phyloP scores from a whole-genome alignment of 2,329 filamentous ascomycete genomes.

The Fusarium sp. region DNA sequence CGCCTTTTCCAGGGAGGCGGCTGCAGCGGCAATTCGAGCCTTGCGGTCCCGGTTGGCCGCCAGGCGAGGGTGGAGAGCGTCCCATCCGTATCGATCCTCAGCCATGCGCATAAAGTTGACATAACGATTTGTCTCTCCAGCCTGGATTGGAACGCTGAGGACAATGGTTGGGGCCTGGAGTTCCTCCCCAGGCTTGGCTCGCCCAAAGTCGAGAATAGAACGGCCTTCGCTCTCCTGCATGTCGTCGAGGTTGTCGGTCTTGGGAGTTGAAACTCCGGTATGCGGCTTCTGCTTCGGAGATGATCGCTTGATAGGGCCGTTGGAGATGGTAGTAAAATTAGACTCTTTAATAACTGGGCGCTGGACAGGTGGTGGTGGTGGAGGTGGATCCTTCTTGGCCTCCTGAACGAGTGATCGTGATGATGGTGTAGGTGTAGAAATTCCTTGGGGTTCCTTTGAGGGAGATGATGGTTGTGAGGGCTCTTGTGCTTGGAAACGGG shows the following conservation, averaged over 20 bases:
- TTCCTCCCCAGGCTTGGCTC: constrained; percentile 70
- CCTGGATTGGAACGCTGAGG: constrained; percentile 81
- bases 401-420: constrained; percentile 50
- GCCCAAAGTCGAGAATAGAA: constrained; percentile 73
- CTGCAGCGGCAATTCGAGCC: constrained; percentile 87
- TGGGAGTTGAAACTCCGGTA: constrained; percentile 60
- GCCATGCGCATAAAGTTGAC: constrained; percentile 96
- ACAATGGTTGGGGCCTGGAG: constrained; percentile 80
- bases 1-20: constrained; percentile 84
- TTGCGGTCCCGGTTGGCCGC: constrained; percentile 90
- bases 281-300: constrained; percentile 62
- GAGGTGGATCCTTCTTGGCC: constrained; percentile 54
- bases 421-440: constrained; percentile 52
- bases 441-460: constrained; percentile 50
- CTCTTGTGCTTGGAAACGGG: constrained; percentile 52
- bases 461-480: constrained; percentile 59
- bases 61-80: constrained; percentile 89
- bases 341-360: constrained; percentile 53
- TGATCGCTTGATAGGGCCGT: constrained; percentile 58
- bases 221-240: constrained; percentile 59
- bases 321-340: constrained; percentile 57
- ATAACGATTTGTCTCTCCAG: constrained; percentile 85
- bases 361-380: constrained; percentile 49
- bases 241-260: constrained; percentile 63
- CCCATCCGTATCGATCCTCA: constrained; percentile 93